Conservation (phyloP, 305 asterid genomes). For the Withania somnifera region DNA sequence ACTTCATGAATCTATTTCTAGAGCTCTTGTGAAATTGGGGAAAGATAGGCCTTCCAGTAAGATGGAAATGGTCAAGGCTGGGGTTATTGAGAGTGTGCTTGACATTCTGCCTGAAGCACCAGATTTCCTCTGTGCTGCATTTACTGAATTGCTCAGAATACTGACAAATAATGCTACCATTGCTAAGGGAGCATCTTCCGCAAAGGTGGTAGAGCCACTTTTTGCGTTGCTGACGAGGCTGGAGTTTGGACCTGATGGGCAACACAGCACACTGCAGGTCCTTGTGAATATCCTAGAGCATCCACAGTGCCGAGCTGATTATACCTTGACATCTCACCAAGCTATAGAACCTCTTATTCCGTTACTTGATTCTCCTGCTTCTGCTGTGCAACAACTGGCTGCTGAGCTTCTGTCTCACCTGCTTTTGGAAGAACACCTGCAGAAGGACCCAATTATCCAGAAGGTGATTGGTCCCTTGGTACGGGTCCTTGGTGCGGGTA, state of each 20-base stretch:
- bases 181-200: slow-evolving; percentile 96
- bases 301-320: slow-evolving; percentile 85
- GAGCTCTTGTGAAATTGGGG: slow-evolving; percentile 92
- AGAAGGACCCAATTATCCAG: slow-evolving; percentile 56
- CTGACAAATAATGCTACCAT: slow-evolving; percentile 93
- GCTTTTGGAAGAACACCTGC: slow-evolving; percentile 75
- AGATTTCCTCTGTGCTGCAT: slow-evolving; percentile 81
- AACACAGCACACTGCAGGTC: slow-evolving; percentile 82
- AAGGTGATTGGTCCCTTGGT: slow-evolving; percentile 68
- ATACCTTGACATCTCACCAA: slow-evolving; percentile 64
- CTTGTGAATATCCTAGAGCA: slow-evolving; percentile 94
- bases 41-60: slow-evolving; percentile 93
- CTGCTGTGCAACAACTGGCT: slow-evolving; percentile 76
- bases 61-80: slow-evolving; percentile 98
- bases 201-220: slow-evolving; percentile 92
- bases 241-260: slow-evolving; percentile 91
- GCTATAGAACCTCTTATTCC: slow-evolving; percentile 84
- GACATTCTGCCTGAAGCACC: slow-evolving; percentile 94
- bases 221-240: slow-evolving; percentile 57
- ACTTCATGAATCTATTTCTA: slow-evolving; percentile 87
- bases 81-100: slow-evolving; percentile 64
- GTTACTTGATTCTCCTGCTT: slow-evolving; percentile 71
- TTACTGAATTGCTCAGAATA: slow-evolving; percentile 89
- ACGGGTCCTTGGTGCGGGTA: slow-evolving; percentile 63
- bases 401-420: slow-evolving; percentile 80